A percentile compares a stretch with the other conserved stretches of the same genome.
These are phyloP conservation scores for Sphagnurus paluster DNA, from an alignment of 1,284 basidiomycete species.

Conservation along the genomic window DNA sequence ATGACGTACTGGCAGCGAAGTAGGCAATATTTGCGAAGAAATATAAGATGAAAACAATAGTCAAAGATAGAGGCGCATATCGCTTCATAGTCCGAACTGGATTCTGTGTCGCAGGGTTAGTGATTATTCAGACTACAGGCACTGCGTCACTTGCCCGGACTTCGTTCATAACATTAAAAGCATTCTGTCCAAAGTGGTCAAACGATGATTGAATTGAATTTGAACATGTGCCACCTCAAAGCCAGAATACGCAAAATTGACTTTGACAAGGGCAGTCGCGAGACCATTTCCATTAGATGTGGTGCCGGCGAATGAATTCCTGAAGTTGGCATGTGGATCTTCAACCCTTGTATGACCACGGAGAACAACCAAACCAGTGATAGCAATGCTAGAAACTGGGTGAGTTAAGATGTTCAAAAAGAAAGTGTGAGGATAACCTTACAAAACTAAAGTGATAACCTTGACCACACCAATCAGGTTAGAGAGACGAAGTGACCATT, in stretches of 20 bases:
- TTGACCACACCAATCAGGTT: slow-evolving; percentile 25
- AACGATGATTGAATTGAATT: not conserved
- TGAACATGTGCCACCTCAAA: slow-evolving; percentile 36
- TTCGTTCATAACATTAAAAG: slow-evolving; percentile 47
- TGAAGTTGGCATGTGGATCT: slow-evolving; percentile 51
- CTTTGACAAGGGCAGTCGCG: slow-evolving; percentile 42
- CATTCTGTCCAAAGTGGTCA: slow-evolving; percentile 20
- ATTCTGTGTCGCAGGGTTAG: slow-evolving; percentile 24
- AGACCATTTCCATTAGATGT: slow-evolving; percentile 42
- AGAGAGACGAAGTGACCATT: slow-evolving; percentile 24
- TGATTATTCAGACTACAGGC: not conserved
- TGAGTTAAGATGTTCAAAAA: not conserved
- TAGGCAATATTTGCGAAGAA: slow-evolving; percentile 50
- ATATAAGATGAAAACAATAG: slow-evolving; percentile 43
- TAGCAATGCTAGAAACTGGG: slow-evolving; percentile 29
- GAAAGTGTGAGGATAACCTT: slow-evolving; percentile 7
- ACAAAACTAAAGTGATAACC: slow-evolving; percentile 31
- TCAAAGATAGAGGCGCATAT: slow-evolving; percentile 44
- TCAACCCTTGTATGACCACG: slow-evolving; percentile 43
- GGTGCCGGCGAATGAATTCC: slow-evolving; percentile 46
- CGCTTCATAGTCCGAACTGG: slow-evolving; percentile 35
- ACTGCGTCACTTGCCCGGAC: slow-evolving; percentile 23
- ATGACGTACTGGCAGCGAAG: slow-evolving; percentile 30
- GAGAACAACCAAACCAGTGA: slow-evolving; percentile 49
- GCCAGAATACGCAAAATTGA: slow-evolving; percentile 46